phyloP scores from a whole-genome alignment of 2,329 filamentous ascomycete genomes.

The Sporothrix inflata region DNA sequence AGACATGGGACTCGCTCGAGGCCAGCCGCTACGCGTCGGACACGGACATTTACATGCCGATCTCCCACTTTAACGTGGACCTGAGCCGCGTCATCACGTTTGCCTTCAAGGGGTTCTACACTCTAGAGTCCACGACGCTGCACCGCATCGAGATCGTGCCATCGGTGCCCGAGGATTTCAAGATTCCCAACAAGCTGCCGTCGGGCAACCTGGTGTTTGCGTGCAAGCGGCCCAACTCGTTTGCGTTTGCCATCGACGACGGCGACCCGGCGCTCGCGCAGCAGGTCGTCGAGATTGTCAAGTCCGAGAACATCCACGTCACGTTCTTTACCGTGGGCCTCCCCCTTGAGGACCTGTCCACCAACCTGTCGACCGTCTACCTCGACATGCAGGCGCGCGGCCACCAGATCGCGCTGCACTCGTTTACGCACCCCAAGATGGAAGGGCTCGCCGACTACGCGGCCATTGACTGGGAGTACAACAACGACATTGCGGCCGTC shows the following conservation, averaged over 20 bases:
- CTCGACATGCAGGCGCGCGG: conserved; percentile 63
- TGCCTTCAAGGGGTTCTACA: conserved; percentile 67
- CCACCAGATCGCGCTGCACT: conserved; percentile 71
- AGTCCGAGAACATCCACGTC: conserved; percentile 64
- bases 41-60: conserved; percentile 67
- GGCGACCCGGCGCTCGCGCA: conserved; percentile 63
- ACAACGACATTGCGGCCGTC: conserved; percentile 58
- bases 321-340: conserved; percentile 73
- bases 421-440: conserved; percentile 70
- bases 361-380: conserved; percentile 67
- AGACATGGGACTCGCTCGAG: conserved; percentile 70
- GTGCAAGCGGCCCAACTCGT: conserved; percentile 69
- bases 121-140: conserved; percentile 52
- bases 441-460: conserved; percentile 57
- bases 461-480: conserved; percentile 65
- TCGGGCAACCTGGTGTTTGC: conserved; percentile 64
- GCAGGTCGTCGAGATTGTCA: conserved; percentile 63
- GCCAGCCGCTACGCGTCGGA: conserved; percentile 59
- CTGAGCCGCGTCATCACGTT: conserved; percentile 60
- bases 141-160: conserved; percentile 64
- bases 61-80: conserved; percentile 68
- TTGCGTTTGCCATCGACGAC: conserved; percentile 74
- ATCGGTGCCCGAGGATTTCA: conserved; percentile 54
- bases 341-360: conserved; percentile 60
- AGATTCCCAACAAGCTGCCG: conserved; percentile 61